Evolutionary conservation across 345 rosid species (phyloP), one percentile per base, ranked within the genome.

Genomic region (Microcos paniculata): DNA sequence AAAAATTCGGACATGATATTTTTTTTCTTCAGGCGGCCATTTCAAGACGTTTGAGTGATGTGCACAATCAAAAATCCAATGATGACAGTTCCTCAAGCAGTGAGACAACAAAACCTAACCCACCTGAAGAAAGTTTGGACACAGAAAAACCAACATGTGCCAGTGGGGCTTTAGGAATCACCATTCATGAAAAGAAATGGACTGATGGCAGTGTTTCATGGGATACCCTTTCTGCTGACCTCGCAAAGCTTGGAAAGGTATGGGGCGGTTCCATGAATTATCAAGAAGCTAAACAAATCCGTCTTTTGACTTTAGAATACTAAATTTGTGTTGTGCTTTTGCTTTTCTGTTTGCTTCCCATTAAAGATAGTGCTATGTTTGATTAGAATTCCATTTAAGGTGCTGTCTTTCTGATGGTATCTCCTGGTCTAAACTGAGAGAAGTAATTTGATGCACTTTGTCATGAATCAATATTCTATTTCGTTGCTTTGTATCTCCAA

Each of bases 151-250:
- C 84, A 31, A 14, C 68, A 55, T 71, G 58, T 77, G 11, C 61
- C 30, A 53, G 59, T 76, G 85, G 79, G 64, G 80, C 84, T 73
- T 76, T 76, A 18, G 95, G 89, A 30, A 86, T 94, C 40, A 86
- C 86, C 49, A 82, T 91, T 57, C 97, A 96, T 76, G 99, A 94
- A 45, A 85, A 80, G 87, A 96, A 91, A 86, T 96, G 98, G 98
- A 92, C 97, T 0, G 97, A 96, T 80, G 98, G 96, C 56, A 96
- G 94, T 77, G 84, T 92, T 72, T 76, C 94, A 16, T 80, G 90
- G 71, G 89, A 87, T 65, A 81, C 80, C 0, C 83, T 90, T 55
- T 89, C 93, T 56, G 71, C 81, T 21, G 93, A 85, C 8, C 97
- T 96, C 69, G 86, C 85, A 66, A 83, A 43, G 76, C 91, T 91